Evolutionary conservation across 2,329 filamentous ascomycete genomes (phyloP).

Genomic region (Paecilomyces fulvus): DNA sequence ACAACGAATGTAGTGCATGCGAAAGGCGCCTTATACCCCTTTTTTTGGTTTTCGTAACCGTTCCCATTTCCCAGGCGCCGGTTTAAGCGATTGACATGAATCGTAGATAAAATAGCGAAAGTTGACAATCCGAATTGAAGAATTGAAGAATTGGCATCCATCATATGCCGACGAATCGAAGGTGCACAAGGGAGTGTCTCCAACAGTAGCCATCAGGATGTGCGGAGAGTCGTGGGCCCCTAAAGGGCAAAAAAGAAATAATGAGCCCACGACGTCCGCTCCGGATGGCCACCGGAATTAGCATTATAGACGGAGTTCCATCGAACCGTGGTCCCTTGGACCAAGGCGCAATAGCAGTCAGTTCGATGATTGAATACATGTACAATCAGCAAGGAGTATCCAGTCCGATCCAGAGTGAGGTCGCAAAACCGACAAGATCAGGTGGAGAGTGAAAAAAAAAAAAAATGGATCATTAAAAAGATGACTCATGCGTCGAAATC

Average conservation of each 20-base stretch:
- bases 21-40: constrained; percentile 21
- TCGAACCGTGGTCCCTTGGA: constrained; percentile 5
- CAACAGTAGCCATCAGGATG: constrained; percentile 12
- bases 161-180: constrained; percentile 8
- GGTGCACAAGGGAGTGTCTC: constrained; percentile 33
- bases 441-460: constrained; percentile 16
- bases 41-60: constrained; percentile 13
- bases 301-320: constrained; percentile 29
- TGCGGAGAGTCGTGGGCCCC: constrained; percentile 1
- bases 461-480: constrained; percentile 26
- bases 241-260: constrained; percentile 1
- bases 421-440: constrained; percentile 5
- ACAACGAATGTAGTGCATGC: constrained; percentile 32
- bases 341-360: constrained; percentile 9
- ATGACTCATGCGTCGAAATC: constrained; percentile 25
- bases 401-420: constrained; percentile 9
- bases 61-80: constrained; percentile 26
- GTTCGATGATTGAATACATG: constrained; percentile 23
- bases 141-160: constrained; percentile 14
- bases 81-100: constrained; percentile 33
- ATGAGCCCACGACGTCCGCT: constrained; percentile 5
- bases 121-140: constrained; percentile 26
- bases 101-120: constrained; percentile 19
- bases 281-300: constrained; percentile 26
- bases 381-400: constrained; percentile 22